Evolutionary conservation across 192 early-diverging fungal genomes (phyloP).

Genomic region (Linderina pennispora): DNA sequence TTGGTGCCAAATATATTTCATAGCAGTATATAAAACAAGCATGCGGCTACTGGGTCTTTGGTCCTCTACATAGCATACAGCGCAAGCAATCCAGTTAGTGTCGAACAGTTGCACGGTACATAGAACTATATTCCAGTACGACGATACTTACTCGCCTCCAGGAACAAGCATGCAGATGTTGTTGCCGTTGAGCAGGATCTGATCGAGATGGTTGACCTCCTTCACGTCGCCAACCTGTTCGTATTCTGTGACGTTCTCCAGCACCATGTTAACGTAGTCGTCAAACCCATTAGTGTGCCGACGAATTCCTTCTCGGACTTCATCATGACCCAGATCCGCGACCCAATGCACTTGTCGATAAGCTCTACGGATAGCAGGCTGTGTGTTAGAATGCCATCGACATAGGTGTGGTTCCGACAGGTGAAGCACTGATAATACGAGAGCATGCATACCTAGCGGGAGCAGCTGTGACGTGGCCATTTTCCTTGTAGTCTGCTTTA

Average conservation of each 20-base stretch:
- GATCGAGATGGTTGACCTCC: conserved; percentile 70
- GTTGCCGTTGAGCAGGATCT: conserved; percentile 95
- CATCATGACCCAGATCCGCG: conserved; percentile 96
- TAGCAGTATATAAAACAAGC: too few species aligned
- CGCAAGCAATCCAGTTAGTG: too few species aligned
- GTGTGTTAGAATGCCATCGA: too few species aligned
- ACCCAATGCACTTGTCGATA: conserved; percentile 97
- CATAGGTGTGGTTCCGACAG: too few species aligned
- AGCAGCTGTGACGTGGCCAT: conserved; percentile 48
- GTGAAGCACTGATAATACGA: too few species aligned
- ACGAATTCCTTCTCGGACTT: conserved; percentile 96
- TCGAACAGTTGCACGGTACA: too few species aligned
- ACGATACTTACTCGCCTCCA: conserved; percentile 27
- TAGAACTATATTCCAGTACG: too few species aligned
- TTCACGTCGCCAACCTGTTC: conserved; percentile 67
- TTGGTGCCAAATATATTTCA: too few species aligned
- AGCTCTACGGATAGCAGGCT: conserved; percentile 66
- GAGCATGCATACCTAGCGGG: conserved; percentile 32
- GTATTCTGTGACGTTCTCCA: conserved; percentile 90
- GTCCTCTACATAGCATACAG: not conserved
- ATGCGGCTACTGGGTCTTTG: not conserved
- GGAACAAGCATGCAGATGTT: conserved; percentile 91
- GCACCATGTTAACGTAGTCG: conserved; percentile 98
- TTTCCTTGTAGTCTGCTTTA: too few species aligned
- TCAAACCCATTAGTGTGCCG: conserved; percentile 96